Evolutionary conservation across 768 basidiomycete genomes (phyloP).

Genomic region (Xanthoconium purpureum): DNA sequence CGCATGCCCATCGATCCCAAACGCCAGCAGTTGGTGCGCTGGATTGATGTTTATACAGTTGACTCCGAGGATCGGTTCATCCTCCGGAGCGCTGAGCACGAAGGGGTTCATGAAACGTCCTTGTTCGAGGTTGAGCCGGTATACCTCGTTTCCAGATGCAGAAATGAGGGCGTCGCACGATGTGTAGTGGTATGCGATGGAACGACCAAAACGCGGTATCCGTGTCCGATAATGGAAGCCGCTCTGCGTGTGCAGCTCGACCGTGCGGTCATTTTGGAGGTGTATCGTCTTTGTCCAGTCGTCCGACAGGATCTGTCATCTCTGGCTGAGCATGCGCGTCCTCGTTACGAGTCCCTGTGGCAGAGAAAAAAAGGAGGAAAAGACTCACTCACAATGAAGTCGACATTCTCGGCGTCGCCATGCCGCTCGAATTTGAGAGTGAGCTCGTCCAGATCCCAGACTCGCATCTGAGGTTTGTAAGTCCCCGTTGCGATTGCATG

Average conservation of each 20-base stretch:
- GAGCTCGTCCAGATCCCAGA: conserved; percentile 92
- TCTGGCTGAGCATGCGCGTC: neutral
- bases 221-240: conserved; percentile 91
- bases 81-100: conserved; percentile 48
- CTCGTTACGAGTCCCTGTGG: neutral
- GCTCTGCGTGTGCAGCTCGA: conserved; percentile 92
- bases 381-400: conserved; percentile 87
- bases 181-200: conserved; percentile 89
- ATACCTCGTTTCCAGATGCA: conserved; percentile 84
- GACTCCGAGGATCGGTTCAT: conserved; percentile 70
- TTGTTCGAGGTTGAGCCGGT: conserved; percentile 92
- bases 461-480: conserved; percentile 96
- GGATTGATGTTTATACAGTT: conserved; percentile 92
- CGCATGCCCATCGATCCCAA: conserved; percentile 85
- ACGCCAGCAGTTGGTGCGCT: conserved; percentile 84
- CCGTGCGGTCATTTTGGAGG: conserved; percentile 91
- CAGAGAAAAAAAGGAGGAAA: conserved; percentile 1
- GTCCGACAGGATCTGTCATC: conserved; percentile 79
- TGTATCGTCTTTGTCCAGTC: conserved; percentile 99
- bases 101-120: conserved; percentile 89
- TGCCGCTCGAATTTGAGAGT: conserved; percentile 95
- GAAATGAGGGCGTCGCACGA: conserved; percentile 88
- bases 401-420: conserved; percentile 94
- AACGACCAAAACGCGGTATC: conserved; percentile 91
- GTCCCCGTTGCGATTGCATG: conserved; percentile 93